Conservation (phyloP, 148 eudicot species). For the Pouteria glomerata region DNA sequence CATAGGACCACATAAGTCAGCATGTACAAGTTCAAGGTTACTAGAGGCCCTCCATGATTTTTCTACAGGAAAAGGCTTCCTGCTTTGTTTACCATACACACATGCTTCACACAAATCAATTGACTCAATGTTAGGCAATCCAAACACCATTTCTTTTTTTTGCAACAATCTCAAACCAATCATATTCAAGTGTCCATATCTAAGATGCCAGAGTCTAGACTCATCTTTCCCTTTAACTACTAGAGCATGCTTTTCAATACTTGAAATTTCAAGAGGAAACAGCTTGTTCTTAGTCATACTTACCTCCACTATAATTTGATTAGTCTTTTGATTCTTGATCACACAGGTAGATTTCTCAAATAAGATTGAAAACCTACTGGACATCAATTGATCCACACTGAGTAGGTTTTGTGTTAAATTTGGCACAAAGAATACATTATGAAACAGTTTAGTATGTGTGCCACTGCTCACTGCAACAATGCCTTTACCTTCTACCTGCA, state of each 20-base stretch:
- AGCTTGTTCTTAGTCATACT: conserved; percentile 1
- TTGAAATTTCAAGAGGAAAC: conserved; percentile 3
- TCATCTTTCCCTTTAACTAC: background rate
- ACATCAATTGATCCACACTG: conserved; percentile 26
- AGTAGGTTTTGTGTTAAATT: conserved; percentile 23
- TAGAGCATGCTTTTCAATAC: background rate
- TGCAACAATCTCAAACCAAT: conserved; percentile 10
- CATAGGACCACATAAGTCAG: background rate
- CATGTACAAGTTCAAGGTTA: background rate
- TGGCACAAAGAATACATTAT: conserved; percentile 25
- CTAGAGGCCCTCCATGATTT: background rate
- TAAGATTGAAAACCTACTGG: conserved; percentile 2
- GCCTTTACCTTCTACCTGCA: conserved; percentile 22
- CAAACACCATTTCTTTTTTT: conserved; percentile 8
- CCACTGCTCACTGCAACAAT: conserved; percentile 12
- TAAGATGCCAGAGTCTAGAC: conserved; percentile 20
- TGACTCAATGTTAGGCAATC: background rate
- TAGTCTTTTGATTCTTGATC: conserved; percentile 4
- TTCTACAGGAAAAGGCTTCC: background rate
- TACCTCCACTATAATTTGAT: background rate
- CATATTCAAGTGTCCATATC: conserved; percentile 19
- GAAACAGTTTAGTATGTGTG: conserved; percentile 3
- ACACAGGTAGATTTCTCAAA: conserved; percentile 14
- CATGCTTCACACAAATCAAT: background rate
- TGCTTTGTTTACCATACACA: background rate